Conservation (phyloP, 345 rosid species). For the Luvunga scandens region DNA sequence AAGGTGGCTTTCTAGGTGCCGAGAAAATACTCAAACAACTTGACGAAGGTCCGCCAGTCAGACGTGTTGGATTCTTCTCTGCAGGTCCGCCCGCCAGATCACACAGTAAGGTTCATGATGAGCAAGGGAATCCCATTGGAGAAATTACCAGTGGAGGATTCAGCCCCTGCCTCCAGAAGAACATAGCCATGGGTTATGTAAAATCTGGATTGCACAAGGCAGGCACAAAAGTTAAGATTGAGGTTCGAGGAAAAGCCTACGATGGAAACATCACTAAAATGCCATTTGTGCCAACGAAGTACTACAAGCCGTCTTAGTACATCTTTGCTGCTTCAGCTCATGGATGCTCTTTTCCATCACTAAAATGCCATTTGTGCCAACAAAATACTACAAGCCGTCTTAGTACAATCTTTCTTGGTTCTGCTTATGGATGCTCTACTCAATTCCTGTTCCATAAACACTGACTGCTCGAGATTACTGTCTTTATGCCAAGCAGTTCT, state of each 20-base stretch:
- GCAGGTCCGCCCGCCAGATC: constrained; percentile 92
- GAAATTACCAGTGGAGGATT: constrained; percentile 98
- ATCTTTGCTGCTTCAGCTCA: constrained; percentile 9
- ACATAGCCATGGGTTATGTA: constrained; percentile 96
- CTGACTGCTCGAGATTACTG: background rate
- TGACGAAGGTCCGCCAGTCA: constrained; percentile 73
- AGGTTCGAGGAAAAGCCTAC: constrained; percentile 80
- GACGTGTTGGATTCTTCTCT: constrained; percentile 84
- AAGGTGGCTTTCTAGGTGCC: constrained; percentile 95
- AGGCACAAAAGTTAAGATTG: constrained; percentile 75
- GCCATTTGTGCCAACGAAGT: constrained; percentile 83
- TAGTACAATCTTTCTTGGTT: constrained; percentile 24
- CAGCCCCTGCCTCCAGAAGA: constrained; percentile 95
- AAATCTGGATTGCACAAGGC: constrained; percentile 86
- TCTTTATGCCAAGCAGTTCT: background rate
- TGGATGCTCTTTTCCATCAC: constrained; percentile 31
- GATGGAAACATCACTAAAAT: constrained; percentile 80
- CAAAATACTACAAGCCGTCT: constrained; percentile 83
- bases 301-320: constrained; percentile 73
- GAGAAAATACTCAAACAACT: constrained; percentile 88
- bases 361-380: constrained; percentile 80
- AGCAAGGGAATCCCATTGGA: constrained; percentile 67
- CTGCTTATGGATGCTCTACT: constrained; percentile 3
- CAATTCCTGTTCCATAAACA: constrained; percentile 7
- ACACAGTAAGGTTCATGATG: constrained; percentile 90